Evolutionary conservation across 2,329 filamentous ascomycete genomes (phyloP), one percentile per base, ranked within the genome.

Genomic region (Talaromyces sp.): DNA sequence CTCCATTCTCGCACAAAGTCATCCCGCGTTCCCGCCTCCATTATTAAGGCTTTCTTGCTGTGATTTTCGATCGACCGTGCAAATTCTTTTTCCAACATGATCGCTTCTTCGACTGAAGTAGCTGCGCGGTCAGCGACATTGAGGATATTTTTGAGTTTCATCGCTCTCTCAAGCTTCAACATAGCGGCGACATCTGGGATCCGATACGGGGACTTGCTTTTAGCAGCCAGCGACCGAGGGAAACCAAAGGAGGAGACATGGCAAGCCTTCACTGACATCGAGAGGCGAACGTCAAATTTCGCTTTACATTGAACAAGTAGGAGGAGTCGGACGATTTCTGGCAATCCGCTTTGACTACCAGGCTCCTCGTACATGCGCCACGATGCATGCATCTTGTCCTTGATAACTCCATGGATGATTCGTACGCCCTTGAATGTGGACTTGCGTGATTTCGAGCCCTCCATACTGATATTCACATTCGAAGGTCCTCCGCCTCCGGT

Each of bases 311-410:
- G 60, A 3, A 62, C 60, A 5, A 62, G 22, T 3, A 56, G 11
- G 22, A 62, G 49, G 6, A 62, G 39, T 10, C 60, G 60, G 2
- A 62, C 60, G 27, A 62, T 62, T 56, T 62, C 60, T 9, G 60
- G 60, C 60, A 62, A 56, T 33, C 60, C 60, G 39, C 60, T 62
- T 10, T 62, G 31, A 45, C 60, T 62, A 24, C 60, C 60, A 1
- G 60, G 49, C n/a, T 62, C 60, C 14, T 62, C 60, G 11, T 62
- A 62, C 37, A 62, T 31, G 37, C 60, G 60, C 60, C 60, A 62
- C 3, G 60, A 62, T 24, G 60, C 60, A 45, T 62, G 60, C 60
- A 56, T 56, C n/a, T n/a, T 33, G 33, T 62, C 60, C 35, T 62
- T 62, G 27, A 62, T 49, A 6, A 62, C 60, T 33, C 60, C 60